A percentile compares a stretch with the other conserved stretches of the same genome.
Evolutionary conservation across 2,329 filamentous ascomycete species (phyloP).

Genomic region (Didymella lethalis): DNA sequence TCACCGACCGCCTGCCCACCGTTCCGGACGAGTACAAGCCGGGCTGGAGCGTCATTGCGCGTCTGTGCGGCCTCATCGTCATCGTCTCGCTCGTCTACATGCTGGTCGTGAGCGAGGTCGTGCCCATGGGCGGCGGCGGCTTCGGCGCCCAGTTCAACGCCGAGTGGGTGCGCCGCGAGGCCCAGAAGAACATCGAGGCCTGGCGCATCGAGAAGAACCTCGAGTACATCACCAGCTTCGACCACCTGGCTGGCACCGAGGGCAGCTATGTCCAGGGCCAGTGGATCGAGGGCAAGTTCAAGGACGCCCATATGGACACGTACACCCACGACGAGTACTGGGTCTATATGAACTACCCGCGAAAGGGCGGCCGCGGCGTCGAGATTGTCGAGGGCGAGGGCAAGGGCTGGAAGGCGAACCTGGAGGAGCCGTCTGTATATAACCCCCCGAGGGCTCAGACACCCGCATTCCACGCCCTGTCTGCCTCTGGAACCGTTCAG

Average conservation of each 20-base stretch:
- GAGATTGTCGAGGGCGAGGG: constrained; percentile 77
- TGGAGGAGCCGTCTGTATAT: constrained; percentile 82
- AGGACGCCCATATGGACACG: constrained; percentile 74
- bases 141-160: constrained; percentile 77
- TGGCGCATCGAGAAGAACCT: constrained; percentile 71
- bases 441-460: constrained; percentile 69
- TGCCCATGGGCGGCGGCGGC: constrained; percentile 69
- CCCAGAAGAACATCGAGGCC: constrained; percentile 76
- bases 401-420: constrained; percentile 75
- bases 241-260: constrained; percentile 93
- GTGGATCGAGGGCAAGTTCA: constrained; percentile 82
- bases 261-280: constrained; percentile 86
- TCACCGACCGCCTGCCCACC: constrained; percentile 50
- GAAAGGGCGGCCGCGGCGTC: constrained; percentile 76
- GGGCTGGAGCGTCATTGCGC: constrained; percentile 72
- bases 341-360: constrained; percentile 92
- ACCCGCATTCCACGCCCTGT: constrained; percentile 85
- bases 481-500: constrained; percentile 82
- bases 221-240: constrained; percentile 79
- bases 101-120: constrained; percentile 84
- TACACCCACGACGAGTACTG: constrained; percentile 77
- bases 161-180: constrained; percentile 78
- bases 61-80: constrained; percentile 76
- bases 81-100: constrained; percentile 82
- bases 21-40: constrained; percentile 60